Evolutionary conservation across 1,284 basidiomycete genomes (phyloP).

Genomic region (Cryptococcus hybrid): DNA sequence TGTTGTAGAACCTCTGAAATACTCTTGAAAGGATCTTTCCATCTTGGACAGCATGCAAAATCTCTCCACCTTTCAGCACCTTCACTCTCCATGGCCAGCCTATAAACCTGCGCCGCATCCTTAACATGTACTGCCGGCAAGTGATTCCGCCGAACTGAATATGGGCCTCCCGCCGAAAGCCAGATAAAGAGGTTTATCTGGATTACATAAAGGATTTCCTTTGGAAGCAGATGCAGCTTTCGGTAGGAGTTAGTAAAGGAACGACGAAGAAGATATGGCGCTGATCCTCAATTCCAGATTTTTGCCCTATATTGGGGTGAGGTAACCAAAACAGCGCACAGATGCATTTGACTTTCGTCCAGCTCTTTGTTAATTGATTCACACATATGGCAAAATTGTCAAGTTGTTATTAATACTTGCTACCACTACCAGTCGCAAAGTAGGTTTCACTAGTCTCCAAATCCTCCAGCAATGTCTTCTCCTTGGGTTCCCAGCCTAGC

Average conservation of each 20-base stretch:
- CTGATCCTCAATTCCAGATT: no score
- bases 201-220: no score
- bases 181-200: no score
- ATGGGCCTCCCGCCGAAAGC: no score
- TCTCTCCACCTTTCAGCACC: conserved; percentile 9
- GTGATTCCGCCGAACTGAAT: not conserved
- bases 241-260: no score
- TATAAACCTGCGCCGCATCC: conserved; percentile 28
- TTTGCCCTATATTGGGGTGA: no score
- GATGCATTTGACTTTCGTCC: no score
- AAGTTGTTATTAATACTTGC: not conserved
- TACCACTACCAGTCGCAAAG: not conserved
- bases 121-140: conserved; percentile 16
- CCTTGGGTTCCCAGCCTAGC: conserved; percentile 14
- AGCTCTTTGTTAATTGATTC: no score
- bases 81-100: conserved; percentile 24
- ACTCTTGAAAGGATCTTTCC: conserved; percentile 10
- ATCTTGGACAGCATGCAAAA: conserved; percentile 23
- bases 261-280: no score
- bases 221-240: no score
- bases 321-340: no score
- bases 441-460: conserved; percentile 4
- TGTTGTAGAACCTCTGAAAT: conserved; percentile 13
- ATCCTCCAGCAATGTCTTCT: conserved; percentile 11
- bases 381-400: not conserved